phyloP scores from a whole-genome alignment of 192 early-diverging fungal genomes.

The Coemansia sp. region DNA sequence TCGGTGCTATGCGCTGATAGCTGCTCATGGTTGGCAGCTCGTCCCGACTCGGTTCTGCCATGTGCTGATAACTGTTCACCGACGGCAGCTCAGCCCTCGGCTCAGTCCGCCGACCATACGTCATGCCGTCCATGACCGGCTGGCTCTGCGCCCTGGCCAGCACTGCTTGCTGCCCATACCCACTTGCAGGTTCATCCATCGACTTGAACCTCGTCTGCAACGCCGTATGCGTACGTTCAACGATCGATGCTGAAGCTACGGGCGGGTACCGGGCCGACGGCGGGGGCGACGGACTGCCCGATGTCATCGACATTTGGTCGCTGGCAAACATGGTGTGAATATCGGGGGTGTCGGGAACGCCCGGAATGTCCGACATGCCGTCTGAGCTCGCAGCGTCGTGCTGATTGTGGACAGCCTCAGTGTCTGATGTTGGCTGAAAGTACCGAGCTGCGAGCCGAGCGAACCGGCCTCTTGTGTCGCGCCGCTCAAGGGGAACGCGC shows the following conservation, averaged over 20 bases:
- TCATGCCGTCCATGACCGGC: constrained; percentile 56
- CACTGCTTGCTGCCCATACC: constrained; percentile 55
- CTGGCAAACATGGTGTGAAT: constrained; percentile 26
- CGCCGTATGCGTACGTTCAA: constrained; percentile 28
- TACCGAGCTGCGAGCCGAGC: constrained; percentile 40
- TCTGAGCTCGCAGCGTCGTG: constrained; percentile 15
- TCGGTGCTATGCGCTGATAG: constrained; percentile 8
- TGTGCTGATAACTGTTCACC: constrained; percentile 42
- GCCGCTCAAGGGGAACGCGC: background rate
- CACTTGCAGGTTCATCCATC: constrained; percentile 2
- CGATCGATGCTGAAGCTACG: constrained; percentile 15
- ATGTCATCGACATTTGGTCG: constrained; percentile 14
- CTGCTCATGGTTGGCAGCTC: constrained; percentile 54
- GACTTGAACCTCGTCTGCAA: constrained; percentile 29
- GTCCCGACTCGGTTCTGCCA: no score
- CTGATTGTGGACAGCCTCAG: background rate
- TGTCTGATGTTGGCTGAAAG: constrained; percentile 1
- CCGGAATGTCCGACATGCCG: constrained; percentile 14
- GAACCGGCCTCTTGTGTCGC: constrained; percentile 11
- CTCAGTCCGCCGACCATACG: background rate
- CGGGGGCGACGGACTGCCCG: constrained; percentile 16
- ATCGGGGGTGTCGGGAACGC: constrained; percentile 30
- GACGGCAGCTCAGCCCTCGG: constrained; percentile 26
- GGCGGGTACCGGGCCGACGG: background rate
- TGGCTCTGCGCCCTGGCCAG: constrained; percentile 53